Base-by-base conservation (phyloP, 164 flowering plant genomes). In the Buxus sempervirens region DNA sequence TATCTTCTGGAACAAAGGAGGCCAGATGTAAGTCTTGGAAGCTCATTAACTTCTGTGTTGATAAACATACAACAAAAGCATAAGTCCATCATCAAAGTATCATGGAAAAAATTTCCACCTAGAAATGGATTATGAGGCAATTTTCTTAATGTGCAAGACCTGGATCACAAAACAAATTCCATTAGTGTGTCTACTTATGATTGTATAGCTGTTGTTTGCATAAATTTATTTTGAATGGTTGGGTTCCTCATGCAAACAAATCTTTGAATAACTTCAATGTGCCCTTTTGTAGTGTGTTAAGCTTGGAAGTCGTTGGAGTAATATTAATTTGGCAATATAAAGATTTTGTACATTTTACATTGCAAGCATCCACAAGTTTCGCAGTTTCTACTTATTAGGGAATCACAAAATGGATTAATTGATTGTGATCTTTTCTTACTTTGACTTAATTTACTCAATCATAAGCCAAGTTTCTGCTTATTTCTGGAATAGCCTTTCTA, bases 1-100 rank as follows among this genome's bases (percentile, higher is more conserved):
- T 55, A 87, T 90, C 71, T 92, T 88, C 76, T 90, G 89, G 90
- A 36, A 81, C 65, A 82, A 76, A 68, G 97, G 96, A 66, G 60
- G 71, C 2, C 32, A 88, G 51, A 82, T 67, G 96, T 90, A 84
- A 81, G 91, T 68, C 57, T 54, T 51, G 38, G 0, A 21, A 28
- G 15, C 5, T 48, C 9, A 18, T 59, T 64, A 27, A 51, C 58
- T 54, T 48, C 28, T 32, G 3, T 32, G 7, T 32, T 32, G 38
- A 32, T 32, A 32, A 32, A 32, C 7, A 32, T 32, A 32, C 38
- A 32, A 32, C 5, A 32, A 32, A 32, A 32, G 38, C 38, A 32
- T 32, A 32, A 32, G 7, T 32, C 38, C 7, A 32, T 32, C 38
- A 32, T 32, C 7, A 32, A 32, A 32, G 3, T n/a, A 3, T 9